A percentile compares a stretch with the other conserved stretches of the same genome.
Conservation (phyloP, 2,329 filamentous ascomycete species). For the Diaporthe sp. region DNA sequence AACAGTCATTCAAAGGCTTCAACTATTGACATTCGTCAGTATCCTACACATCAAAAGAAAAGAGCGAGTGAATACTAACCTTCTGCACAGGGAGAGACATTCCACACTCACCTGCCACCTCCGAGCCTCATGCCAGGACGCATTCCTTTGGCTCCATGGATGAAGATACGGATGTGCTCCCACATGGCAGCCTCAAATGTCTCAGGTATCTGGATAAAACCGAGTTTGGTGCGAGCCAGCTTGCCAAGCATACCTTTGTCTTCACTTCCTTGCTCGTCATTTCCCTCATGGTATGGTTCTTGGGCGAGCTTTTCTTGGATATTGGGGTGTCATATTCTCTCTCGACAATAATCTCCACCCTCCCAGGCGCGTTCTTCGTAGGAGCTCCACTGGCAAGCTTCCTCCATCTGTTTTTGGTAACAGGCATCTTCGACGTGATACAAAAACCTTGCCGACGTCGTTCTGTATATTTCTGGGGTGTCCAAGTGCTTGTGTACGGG, state of each 20-base stretch:
- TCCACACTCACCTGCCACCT: background rate
- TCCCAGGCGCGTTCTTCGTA: background rate
- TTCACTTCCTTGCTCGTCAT: background rate
- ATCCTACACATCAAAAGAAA: background rate
- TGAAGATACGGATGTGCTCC: background rate
- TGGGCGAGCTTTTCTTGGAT: background rate
- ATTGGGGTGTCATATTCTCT: slow-evolving; percentile 1
- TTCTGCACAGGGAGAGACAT: background rate
- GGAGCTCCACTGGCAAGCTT: background rate
- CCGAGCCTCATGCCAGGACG: background rate
- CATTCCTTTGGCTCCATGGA: background rate
- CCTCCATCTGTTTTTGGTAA: background rate
- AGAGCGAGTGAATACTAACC: background rate
- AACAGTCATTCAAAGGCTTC: background rate
- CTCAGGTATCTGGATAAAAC: background rate
- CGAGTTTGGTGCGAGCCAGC: background rate
- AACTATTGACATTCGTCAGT: background rate
- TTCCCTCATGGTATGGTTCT: background rate
- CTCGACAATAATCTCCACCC: background rate
- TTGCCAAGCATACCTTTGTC: background rate
- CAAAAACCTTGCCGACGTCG: background rate
- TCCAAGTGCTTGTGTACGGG: background rate
- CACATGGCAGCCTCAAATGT: background rate
- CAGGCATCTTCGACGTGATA: background rate
- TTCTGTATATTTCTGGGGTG: background rate